These are phyloP conservation scores for Perkinsus chesapeaki DNA, from an alignment of 169 alveolate species.

Conservation along the genomic window DNA sequence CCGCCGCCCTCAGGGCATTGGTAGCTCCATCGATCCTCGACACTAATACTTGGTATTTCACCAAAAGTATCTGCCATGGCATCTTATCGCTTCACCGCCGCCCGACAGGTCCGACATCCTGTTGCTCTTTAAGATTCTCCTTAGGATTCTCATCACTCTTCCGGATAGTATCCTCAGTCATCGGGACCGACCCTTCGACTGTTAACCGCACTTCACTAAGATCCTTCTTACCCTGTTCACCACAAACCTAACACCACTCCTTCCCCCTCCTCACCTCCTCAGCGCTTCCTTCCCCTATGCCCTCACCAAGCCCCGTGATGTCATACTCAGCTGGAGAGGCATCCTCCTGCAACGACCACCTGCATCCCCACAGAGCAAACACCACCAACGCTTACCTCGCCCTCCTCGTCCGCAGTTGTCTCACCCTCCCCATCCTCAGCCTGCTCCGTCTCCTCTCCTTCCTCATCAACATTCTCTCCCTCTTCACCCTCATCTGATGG, in stretches of 20 bases:
- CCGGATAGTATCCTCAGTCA: background rate
- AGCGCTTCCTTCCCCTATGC: background rate
- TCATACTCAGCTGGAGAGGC: background rate
- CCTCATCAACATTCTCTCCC: background rate
- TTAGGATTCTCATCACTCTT: background rate
- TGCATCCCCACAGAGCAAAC: background rate
- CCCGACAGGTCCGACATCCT: background rate
- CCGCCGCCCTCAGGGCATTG: background rate
- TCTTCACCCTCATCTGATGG: background rate
- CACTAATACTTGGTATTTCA: background rate
- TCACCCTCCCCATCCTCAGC: background rate
- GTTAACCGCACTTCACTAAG: background rate
- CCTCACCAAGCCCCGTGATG: background rate
- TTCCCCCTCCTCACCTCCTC: background rate
- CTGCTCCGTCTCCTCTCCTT: background rate
- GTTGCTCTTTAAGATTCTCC: background rate
- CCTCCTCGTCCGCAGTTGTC: background rate
- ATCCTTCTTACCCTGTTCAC: background rate
- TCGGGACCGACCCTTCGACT: background rate
- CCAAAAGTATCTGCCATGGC: background rate
- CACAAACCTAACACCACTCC: background rate
- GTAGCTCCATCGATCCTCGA: background rate
- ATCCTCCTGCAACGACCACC: background rate
- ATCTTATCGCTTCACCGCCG: background rate
- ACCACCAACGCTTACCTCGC: background rate